A percentile compares a stretch with the other conserved stretches of the same genome.
Conservation (phyloP, 176 grass and related monocot species). For the Lolium multiflorum region DNA sequence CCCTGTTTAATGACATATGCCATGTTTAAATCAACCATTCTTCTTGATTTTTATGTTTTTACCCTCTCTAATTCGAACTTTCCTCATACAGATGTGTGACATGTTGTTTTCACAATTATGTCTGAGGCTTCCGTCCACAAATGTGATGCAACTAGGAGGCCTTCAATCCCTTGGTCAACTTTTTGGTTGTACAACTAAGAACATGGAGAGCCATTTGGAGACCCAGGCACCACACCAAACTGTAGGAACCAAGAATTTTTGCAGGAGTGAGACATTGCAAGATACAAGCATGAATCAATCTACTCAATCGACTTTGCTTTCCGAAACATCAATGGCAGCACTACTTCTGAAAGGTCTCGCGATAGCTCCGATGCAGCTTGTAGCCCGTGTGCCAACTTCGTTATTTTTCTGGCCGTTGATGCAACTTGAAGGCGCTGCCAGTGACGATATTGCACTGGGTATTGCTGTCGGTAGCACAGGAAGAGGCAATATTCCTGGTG, state of each 20-base stretch:
- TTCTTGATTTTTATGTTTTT: slow-evolving; percentile 20
- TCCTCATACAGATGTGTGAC: slow-evolving; percentile 83
- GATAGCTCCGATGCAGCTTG: slow-evolving; percentile 90
- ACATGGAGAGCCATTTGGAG: slow-evolving; percentile 50
- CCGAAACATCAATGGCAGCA: slow-evolving; percentile 83
- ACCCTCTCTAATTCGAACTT: slow-evolving; percentile 24
- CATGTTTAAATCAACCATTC: neutral
- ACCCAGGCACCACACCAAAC: slow-evolving; percentile 52
- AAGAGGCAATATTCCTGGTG: slow-evolving; percentile 95
- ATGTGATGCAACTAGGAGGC: slow-evolving; percentile 52
- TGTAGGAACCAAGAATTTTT: slow-evolving; percentile 50
- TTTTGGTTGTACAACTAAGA: slow-evolving; percentile 69
- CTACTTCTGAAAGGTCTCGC: slow-evolving; percentile 86
- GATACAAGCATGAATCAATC: slow-evolving; percentile 48
- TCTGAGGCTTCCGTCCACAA: slow-evolving; percentile 66
- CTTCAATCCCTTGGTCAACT: slow-evolving; percentile 71
- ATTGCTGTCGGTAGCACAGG: slow-evolving; percentile 97
- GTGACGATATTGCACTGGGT: slow-evolving; percentile 97
- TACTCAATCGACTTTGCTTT: slow-evolving; percentile 49
- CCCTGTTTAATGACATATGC: neutral
- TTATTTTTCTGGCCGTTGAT: slow-evolving; percentile 97
- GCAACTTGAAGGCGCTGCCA: slow-evolving; percentile 94
- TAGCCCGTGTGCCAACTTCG: slow-evolving; percentile 86
- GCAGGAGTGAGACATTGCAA: slow-evolving; percentile 56
- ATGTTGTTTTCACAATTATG: slow-evolving; percentile 98